Conservation (phyloP, 495 filamentous ascomycete species). For the Aspergillus ostianus region DNA sequence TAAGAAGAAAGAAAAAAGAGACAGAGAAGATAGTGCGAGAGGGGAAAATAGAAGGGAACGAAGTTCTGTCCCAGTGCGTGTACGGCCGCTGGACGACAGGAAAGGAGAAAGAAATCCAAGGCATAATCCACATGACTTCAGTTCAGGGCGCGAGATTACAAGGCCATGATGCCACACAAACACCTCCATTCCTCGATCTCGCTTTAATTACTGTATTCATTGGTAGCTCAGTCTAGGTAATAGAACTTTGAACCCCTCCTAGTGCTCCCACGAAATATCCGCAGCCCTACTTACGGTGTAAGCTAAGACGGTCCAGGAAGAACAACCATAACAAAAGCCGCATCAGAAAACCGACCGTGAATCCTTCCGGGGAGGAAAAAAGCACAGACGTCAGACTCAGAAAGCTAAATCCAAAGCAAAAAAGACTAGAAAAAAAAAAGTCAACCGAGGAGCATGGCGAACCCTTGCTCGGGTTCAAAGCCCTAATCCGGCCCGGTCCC, state of each 20-base stretch:
- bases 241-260: neutral
- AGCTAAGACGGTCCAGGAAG: neutral
- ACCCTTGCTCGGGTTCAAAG: neutral
- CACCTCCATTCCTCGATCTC: too few relatives aligned
- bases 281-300: neutral
- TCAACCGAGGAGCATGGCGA: neutral
- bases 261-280: too few relatives aligned
- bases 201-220: too few relatives aligned
- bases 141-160: too few relatives aligned
- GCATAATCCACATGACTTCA: too few relatives aligned
- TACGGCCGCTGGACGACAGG: too few relatives aligned
- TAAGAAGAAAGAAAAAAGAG: too few relatives aligned
- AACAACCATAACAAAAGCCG: neutral
- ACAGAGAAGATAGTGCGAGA: too few relatives aligned
- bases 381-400: neutral
- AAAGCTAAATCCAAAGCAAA: neutral
- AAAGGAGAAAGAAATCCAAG: too few relatives aligned
- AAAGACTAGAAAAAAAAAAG: neutral
- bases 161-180: too few relatives aligned
- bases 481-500: neutral
- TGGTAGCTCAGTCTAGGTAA: neutral
- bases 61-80: too few relatives aligned
- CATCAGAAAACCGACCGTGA: neutral
- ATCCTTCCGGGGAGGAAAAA: neutral
- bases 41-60: too few relatives aligned